A percentile compares a stretch with the other conserved stretches of the same genome.
Conservation (phyloP, 208 protist genomes). For the Acanthamoeba quina region DNA sequence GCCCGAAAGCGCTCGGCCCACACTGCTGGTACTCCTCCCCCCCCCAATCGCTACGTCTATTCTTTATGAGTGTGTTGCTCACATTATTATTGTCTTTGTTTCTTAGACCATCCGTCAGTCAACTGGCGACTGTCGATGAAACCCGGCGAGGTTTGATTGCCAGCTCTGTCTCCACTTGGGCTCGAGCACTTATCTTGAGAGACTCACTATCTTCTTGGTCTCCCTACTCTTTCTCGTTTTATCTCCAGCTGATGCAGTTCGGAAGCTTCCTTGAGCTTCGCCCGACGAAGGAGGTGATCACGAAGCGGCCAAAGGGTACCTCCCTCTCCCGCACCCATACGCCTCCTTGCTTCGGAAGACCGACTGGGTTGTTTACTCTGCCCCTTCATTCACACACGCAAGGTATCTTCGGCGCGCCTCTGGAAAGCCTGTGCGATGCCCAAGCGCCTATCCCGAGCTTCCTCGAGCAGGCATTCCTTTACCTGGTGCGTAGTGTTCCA, state of each 20-base stretch:
- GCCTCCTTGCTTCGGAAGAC: too few relatives aligned
- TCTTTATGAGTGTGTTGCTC: neutral
- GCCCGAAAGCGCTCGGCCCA: neutral
- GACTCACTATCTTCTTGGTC: neutral
- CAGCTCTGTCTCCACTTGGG: too few relatives aligned
- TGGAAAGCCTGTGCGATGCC: neutral
- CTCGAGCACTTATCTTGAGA: neutral
- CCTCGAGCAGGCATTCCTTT: slow-evolving; percentile 29
- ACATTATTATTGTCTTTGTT: neutral
- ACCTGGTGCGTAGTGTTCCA: neutral
- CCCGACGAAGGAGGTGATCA: neutral
- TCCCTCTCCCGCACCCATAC: neutral
- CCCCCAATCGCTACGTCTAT: too few relatives aligned
- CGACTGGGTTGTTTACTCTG: neutral
- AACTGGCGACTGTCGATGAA: slow-evolving; percentile 10
- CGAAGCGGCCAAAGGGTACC: neutral
- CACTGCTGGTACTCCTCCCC: neutral
- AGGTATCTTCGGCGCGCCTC: neutral
- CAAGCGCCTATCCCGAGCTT: neutral
- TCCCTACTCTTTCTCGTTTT: too few relatives aligned
- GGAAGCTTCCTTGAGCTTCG: neutral
- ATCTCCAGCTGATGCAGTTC: neutral
- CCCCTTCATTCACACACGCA: neutral
- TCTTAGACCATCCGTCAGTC: neutral
- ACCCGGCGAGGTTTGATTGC: neutral